Percentiles rank a stretch among this genome's conserved stretches.
These are phyloP conservation scores for Triticum dicoccoides DNA, from an alignment of 176 grass and related monocot species.

Conservation along the genomic window DNA sequence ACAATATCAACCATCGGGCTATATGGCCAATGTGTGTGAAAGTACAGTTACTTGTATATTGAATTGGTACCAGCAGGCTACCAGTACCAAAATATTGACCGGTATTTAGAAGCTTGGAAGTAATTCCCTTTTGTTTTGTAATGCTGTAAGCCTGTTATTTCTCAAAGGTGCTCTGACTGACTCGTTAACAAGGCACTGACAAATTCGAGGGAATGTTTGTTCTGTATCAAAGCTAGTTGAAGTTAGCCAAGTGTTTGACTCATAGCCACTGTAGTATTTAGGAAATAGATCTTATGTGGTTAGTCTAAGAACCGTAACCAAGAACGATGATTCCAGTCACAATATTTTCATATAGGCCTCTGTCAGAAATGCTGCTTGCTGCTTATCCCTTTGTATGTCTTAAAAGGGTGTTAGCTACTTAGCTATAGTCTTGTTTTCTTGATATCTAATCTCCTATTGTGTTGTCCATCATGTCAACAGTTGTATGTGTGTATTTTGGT, in stretches of 20 bases:
- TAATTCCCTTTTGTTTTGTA: too few relatives aligned
- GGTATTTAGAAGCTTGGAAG: too few relatives aligned
- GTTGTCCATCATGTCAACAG: not conserved
- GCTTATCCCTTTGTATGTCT: not conserved
- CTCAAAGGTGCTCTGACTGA: too few relatives aligned
- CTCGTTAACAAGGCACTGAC: too few relatives aligned
- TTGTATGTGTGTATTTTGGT: not conserved
- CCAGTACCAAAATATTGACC: too few relatives aligned
- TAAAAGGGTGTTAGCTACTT: too few relatives aligned
- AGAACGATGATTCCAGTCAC: not conserved
- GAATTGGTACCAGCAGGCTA: too few relatives aligned
- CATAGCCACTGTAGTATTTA: not conserved
- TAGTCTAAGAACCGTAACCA: not conserved
- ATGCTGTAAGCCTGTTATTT: too few relatives aligned
- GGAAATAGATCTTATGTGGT: not conserved
- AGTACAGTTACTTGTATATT: too few relatives aligned
- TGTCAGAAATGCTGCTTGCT: slow-evolving; percentile 14
- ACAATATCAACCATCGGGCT: too few relatives aligned
- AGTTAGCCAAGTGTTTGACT: not conserved
- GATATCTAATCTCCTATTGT: slow-evolving; percentile 12
- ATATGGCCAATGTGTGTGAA: too few relatives aligned
- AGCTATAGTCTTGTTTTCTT: slow-evolving; percentile 2
- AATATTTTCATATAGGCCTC: not conserved
- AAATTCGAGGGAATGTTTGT: too few relatives aligned
- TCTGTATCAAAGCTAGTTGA: not conserved